phyloP scores from a whole-genome alignment of 2,329 filamentous ascomycete genomes.

The Colletotrichum costaricense region DNA sequence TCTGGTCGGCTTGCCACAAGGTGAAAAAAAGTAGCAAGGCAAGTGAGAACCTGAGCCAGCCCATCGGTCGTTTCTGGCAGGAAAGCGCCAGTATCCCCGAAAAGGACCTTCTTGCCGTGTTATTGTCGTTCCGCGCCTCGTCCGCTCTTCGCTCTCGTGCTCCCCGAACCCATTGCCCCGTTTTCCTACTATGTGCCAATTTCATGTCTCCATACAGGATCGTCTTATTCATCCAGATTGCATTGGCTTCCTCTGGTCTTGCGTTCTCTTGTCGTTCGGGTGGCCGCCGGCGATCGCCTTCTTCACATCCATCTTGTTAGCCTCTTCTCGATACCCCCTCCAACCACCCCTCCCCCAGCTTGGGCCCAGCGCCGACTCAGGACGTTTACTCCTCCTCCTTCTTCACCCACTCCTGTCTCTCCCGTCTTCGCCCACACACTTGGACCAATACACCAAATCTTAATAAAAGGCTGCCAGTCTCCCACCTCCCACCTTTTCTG shows the following conservation, averaged over 20 bases:
- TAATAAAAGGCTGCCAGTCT: conserved; percentile 34
- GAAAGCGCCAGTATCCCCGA: conserved; percentile 11
- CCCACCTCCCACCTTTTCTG: conserved; percentile 25
- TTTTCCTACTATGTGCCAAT: neutral
- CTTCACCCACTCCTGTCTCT: conserved; percentile 21
- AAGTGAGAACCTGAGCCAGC: neutral
- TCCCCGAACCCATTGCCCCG: conserved; percentile 12
- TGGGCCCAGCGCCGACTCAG: conserved; percentile 34
- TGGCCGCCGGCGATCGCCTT: conserved; percentile 17
- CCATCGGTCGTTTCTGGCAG: neutral
- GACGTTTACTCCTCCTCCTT: conserved; percentile 22
- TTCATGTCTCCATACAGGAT: conserved; percentile 18
- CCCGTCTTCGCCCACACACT: conserved; percentile 11
- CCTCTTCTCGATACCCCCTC: neutral
- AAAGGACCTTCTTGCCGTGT: conserved; percentile 14
- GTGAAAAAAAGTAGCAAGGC: neutral
- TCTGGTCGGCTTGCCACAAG: conserved; percentile 11
- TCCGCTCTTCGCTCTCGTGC: neutral
- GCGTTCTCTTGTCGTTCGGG: conserved; percentile 4
- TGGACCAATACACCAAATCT: conserved; percentile 18
- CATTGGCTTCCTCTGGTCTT: conserved; percentile 19
- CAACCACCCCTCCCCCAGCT: conserved; percentile 22
- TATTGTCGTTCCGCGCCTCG: neutral
- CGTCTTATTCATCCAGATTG: conserved; percentile 30
- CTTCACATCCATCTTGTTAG: neutral